Conservation (phyloP, 371 early-diverging fungal species). For the Chytridium lagenaria region DNA sequence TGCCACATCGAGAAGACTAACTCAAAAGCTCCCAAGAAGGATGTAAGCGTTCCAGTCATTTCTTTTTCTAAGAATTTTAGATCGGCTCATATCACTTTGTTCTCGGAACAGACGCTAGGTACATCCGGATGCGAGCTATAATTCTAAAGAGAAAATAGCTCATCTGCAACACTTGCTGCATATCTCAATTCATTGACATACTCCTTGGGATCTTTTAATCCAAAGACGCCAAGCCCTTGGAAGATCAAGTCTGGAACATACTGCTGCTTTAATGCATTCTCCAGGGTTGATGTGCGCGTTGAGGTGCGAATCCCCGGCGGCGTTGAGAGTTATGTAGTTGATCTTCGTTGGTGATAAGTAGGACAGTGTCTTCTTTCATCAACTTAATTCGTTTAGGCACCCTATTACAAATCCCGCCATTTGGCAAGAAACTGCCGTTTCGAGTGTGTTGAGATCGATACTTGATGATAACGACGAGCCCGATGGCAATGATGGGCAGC, state of each 20-base stretch:
- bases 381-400: conserved; percentile 39
- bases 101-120: conserved; percentile 86
- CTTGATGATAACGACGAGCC: conserved; percentile 82
- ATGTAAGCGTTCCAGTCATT: conserved; percentile 55
- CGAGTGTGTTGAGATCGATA: conserved; percentile 86
- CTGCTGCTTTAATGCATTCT: conserved; percentile 95
- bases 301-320: conserved; percentile 97
- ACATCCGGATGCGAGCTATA: not conserved
- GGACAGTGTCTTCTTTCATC: not conserved
- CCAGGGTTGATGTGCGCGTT: conserved; percentile 95
- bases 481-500: conserved; percentile 74
- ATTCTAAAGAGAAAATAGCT: conserved; percentile 52
- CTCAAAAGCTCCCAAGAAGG: conserved; percentile 74
- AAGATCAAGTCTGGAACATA: conserved; percentile 70
- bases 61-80: conserved; percentile 46
- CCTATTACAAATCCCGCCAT: conserved; percentile 72
- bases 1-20: conserved; percentile 91
- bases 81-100: conserved; percentile 92
- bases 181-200: conserved; percentile 95
- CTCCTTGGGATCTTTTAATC: conserved; percentile 57
- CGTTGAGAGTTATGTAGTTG: conserved; percentile 90
- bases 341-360: conserved; percentile 64
- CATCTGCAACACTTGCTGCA: conserved; percentile 92
- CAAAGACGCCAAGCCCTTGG: conserved; percentile 54
- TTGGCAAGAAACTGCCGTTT: conserved; percentile 91